Evolutionary conservation across 768 basidiomycete genomes (phyloP).

Genomic region (Amanita thiersii): DNA sequence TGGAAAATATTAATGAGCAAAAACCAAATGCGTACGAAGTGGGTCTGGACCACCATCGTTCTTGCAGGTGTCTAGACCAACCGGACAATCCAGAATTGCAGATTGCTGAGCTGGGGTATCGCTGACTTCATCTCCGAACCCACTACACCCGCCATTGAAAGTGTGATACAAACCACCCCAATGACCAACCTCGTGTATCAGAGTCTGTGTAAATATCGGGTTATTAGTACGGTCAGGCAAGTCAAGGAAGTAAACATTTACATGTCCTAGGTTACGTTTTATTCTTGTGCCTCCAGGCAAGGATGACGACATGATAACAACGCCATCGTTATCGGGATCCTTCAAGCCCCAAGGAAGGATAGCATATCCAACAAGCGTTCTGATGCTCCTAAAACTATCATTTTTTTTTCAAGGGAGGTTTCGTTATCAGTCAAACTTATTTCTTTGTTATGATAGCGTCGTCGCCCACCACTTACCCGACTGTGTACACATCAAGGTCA

Average conservation of each 20-base stretch:
- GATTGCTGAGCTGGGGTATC: constrained; percentile 34
- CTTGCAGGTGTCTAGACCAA: constrained; percentile 23
- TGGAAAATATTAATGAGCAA: neutral
- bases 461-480: too few relatives aligned
- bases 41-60: constrained; percentile 27
- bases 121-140: constrained; percentile 30
- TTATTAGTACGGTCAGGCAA: neutral
- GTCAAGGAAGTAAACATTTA: neutral
- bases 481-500: constrained; percentile 29
- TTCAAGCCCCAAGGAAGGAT: too few relatives aligned
- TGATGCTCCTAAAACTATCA: too few relatives aligned
- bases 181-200: constrained; percentile 43
- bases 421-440: too few relatives aligned
- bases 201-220: constrained; percentile 15
- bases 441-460: too few relatives aligned
- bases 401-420: too few relatives aligned
- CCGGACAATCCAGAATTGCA: constrained; percentile 27
- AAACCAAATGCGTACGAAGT: constrained; percentile 23
- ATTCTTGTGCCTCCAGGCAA: constrained; percentile 30
- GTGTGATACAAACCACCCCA: constrained; percentile 46
- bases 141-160: constrained; percentile 31
- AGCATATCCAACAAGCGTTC: too few relatives aligned
- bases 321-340: constrained; percentile 44
- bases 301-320: constrained; percentile 28
- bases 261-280: constrained; percentile 33